A percentile compares a stretch with the other conserved stretches of the same genome.
Evolutionary conservation across 2,329 filamentous ascomycete genomes (phyloP).

Genomic region (Fusarium fujikuroi): DNA sequence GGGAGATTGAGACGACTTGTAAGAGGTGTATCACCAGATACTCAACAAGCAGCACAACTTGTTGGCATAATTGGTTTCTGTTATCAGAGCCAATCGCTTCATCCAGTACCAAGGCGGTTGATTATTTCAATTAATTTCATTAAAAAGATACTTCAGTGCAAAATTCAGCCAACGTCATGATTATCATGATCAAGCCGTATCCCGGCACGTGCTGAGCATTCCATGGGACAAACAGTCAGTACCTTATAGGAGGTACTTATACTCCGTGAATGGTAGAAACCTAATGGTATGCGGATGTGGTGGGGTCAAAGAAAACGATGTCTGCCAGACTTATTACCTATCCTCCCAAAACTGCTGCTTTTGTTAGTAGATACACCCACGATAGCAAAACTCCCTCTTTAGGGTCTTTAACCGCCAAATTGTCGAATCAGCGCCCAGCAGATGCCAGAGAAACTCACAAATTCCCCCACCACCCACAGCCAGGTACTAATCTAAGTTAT

Average conservation of each 20-base stretch:
- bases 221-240: neutral
- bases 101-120: neutral
- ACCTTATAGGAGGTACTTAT: neutral
- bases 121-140: neutral
- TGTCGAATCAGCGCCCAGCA: constrained; percentile 41
- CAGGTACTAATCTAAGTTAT: too few species aligned
- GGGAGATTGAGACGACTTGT: neutral
- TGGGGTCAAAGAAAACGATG: constrained; percentile 4
- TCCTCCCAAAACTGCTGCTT: neutral
- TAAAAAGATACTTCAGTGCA: neutral
- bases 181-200: neutral
- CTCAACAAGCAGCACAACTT: neutral
- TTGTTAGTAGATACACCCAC: neutral
- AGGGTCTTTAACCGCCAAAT: constrained; percentile 36
- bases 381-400: constrained; percentile 6
- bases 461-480: constrained; percentile 40
- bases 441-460: constrained; percentile 31
- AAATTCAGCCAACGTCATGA: neutral
- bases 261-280: too few species aligned
- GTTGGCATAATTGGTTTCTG: neutral
- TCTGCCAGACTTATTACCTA: neutral
- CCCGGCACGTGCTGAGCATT: neutral
- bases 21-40: neutral
- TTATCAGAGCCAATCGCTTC: neutral
- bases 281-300: neutral